Percentiles rank a stretch among this genome's conserved stretches.
phyloP scores from a whole-genome alignment of 2,329 filamentous ascomycete species.

The Clonostachys sp. region DNA sequence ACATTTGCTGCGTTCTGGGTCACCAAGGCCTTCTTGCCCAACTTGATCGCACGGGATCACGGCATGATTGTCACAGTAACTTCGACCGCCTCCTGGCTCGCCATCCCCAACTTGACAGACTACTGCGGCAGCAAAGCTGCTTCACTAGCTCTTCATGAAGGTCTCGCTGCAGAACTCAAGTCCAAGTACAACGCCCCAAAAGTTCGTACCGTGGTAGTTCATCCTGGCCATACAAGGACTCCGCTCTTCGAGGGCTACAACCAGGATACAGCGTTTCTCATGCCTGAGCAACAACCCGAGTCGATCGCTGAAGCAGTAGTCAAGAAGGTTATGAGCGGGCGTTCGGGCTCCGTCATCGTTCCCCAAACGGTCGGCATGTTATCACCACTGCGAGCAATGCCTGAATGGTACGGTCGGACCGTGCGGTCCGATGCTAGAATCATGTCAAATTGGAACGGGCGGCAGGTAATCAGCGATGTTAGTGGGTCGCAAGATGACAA shows the following conservation, averaged over 20 bases:
- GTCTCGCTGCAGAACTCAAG: conserved; percentile 50
- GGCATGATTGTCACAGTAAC: conserved; percentile 71
- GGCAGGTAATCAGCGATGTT: conserved; percentile 42
- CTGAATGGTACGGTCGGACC: conserved; percentile 54
- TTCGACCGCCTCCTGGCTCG: conserved; percentile 56
- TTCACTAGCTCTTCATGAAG: conserved; percentile 65
- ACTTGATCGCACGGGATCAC: conserved; percentile 59
- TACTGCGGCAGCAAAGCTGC: conserved; percentile 65
- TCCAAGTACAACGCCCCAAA: conserved; percentile 57
- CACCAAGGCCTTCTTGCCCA: conserved; percentile 62
- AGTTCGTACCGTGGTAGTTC: conserved; percentile 63
- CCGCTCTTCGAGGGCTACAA: conserved; percentile 43
- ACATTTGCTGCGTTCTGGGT: conserved; percentile 63
- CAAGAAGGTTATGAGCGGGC: conserved; percentile 40
- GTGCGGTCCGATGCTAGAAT: conserved; percentile 40
- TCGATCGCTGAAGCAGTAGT: conserved; percentile 41
- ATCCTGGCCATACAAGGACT: conserved; percentile 39
- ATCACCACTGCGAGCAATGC: conserved; percentile 43
- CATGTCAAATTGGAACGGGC: conserved; percentile 38
- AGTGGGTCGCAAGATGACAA: conserved; percentile 26
- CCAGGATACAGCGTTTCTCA: conserved; percentile 35
- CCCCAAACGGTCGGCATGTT: conserved; percentile 32
- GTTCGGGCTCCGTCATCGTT: conserved; percentile 41
- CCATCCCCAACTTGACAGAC: conserved; percentile 61
- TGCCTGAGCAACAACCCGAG: conserved; percentile 28